Percentiles rank a stretch among this genome's conserved stretches.
phyloP scores from a whole-genome alignment of 2,329 filamentous ascomycete genomes.

The Fusarium nanum region DNA sequence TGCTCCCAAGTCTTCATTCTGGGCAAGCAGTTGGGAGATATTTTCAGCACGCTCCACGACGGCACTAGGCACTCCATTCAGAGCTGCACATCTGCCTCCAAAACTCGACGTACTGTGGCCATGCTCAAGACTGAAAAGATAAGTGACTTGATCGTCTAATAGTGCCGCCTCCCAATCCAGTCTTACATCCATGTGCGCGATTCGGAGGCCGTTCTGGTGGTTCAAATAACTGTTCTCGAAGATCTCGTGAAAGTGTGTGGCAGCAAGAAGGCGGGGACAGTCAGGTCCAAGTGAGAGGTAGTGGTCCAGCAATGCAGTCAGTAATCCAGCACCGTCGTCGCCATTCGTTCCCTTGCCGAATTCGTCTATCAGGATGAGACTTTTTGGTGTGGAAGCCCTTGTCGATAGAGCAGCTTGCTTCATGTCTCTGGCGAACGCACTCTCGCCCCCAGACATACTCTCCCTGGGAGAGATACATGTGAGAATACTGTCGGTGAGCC shows the following conservation, averaged over 20 bases:
- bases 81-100: conserved; percentile 83
- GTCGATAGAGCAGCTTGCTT: conserved; percentile 86
- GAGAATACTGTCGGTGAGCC: conserved; percentile 91
- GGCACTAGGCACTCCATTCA: conserved; percentile 81
- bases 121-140: conserved; percentile 75
- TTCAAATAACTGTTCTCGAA: conserved; percentile 72
- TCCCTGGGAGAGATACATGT: conserved; percentile 84
- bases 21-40: conserved; percentile 74
- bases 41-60: conserved; percentile 82
- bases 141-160: conserved; percentile 73
- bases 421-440: conserved; percentile 80
- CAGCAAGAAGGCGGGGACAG: conserved; percentile 68
- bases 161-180: conserved; percentile 64
- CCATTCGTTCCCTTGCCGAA: conserved; percentile 77
- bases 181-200: conserved; percentile 79
- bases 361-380: conserved; percentile 90
- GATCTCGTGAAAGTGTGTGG: conserved; percentile 77
- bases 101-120: conserved; percentile 85
- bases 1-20: conserved; percentile 80
- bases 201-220: conserved; percentile 61
- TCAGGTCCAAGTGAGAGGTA: conserved; percentile 60
- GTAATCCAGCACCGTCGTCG: conserved; percentile 68
- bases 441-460: conserved; percentile 68
- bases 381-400: conserved; percentile 78
- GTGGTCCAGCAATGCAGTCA: conserved; percentile 68